Base-by-base conservation (phyloP, 768 basidiomycete genomes). In the Trametes maxima region DNA sequence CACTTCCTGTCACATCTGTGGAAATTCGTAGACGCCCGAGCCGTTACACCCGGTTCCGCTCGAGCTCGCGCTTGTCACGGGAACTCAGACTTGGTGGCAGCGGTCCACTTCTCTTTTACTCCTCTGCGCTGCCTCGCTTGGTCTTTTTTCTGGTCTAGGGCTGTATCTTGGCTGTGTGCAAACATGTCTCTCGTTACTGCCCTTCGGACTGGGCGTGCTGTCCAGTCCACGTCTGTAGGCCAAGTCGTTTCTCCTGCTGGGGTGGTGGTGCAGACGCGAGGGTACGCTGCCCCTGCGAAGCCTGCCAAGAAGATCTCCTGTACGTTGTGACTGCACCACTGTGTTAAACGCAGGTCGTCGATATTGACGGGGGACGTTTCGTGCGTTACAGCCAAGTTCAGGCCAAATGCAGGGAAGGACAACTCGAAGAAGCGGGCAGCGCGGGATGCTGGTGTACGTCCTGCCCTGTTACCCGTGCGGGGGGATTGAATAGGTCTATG, bases 401-500 rank as follows among this genome's bases (percentile, higher is more conserved):
- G 48, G 39, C 28, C 53, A 21, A 64, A 64, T 24, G 39, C 49
- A 11, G 40, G 40, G 28, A 54, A 58, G 13, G 47, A 55, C 2
- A 44, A 56, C 7, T 19, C 51, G 43, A n/a, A 44, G 42, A 59
- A 55, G 48, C 37, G 49, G 13, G 57, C 19, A 1, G 22, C 22
- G 35, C 58, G 62, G 35, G 62, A 64, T 50, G 17, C 62, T 40
- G 62, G 62, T 49, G 62, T 64, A 54, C 46, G 60, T 59, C 43
- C 1, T 6, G 33, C 35, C 36, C 11, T 49, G 8, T 24, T 24
- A 13, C 24, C 24, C 16, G 8, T 21, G 1, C 8, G n/a, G 1
- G 16, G 0, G 19, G 25, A 22, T 3, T 11, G 5, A 8, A 12
- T 37, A 25, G 19, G 19, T 13, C 2, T 17, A 2, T 8, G 5